These are phyloP conservation scores for Euphrasia confusa DNA, from an alignment of 257 asterid genomes.

Conservation along the genomic window DNA sequence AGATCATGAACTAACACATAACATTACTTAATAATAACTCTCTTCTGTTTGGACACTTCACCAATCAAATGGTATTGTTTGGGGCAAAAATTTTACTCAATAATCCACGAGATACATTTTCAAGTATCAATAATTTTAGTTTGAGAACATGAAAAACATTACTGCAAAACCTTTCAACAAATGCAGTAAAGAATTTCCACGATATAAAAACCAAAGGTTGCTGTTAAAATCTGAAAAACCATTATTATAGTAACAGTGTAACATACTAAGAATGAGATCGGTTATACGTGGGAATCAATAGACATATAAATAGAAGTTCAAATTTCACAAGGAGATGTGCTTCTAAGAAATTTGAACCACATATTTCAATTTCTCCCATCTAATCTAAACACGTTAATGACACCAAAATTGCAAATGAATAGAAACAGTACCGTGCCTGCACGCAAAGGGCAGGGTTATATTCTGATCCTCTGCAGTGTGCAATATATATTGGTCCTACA, in stretches of 20 bases:
- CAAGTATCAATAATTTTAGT: background rate
- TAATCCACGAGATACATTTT: background rate
- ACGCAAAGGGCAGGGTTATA: slow-evolving; percentile 81
- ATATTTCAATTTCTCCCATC: background rate
- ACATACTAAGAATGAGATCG: background rate
- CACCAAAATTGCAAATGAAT: slow-evolving; percentile 1
- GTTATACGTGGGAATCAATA: background rate
- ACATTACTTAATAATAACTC: background rate
- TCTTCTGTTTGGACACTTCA: background rate
- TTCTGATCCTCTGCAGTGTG: slow-evolving; percentile 89
- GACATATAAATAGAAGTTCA: slow-evolving; percentile 21
- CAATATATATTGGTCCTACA: slow-evolving; percentile 90
- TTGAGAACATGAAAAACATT: slow-evolving; percentile 8
- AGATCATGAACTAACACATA: background rate
- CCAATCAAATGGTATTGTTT: background rate
- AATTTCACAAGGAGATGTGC: background rate
- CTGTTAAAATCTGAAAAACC: slow-evolving; percentile 5
- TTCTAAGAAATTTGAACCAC: background rate
- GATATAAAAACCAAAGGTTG: slow-evolving; percentile 4
- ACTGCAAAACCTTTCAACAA: background rate
- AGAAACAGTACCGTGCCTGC: slow-evolving; percentile 88
- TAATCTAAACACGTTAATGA: background rate
- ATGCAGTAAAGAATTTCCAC: background rate
- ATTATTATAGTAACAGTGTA: background rate
- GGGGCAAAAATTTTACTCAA: background rate